Evolutionary conservation across 176 grass and related monocot species (phyloP), one percentile per base, ranked within the genome.

Genomic region (Aegilops sharonensis): DNA sequence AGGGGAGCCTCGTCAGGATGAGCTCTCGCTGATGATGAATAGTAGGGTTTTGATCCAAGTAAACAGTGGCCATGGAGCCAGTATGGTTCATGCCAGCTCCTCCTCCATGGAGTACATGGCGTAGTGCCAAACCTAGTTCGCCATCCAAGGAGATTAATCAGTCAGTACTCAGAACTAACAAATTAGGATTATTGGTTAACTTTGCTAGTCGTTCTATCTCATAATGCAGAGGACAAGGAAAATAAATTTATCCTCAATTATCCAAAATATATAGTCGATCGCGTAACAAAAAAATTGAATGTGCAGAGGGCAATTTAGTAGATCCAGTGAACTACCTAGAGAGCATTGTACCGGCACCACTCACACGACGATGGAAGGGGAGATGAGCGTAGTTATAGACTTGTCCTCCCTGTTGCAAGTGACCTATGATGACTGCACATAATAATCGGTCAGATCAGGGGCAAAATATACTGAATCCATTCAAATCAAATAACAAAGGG

Each of bases 241-340:
- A 52, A 52, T 17, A 17, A 52, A 52, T 52, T 52, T 52, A 52
- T 52, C 14, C 48, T 1, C 14, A 52, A 17, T 5, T 52, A 17
- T 52, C 40, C 40, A 43, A 43, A 43, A 52, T 5, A 52, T 52
- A 52, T 52, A 52, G 48, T 52, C 48, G 5, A 52, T 52, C 5
- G 48, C 48, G 17, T 52, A 17, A 81, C 47, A 35, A 68, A 9
- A 4, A 36, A 30, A 39, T 8, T 45, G 31, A 85, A 76, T 8
- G 48, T 52, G 21, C 29, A 39, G 20, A 34, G 71, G 71, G 80
- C 60, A 57, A 85, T 77, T 91, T 64, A 31, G 18, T 47, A 35
- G 37, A 68, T 62, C 88, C 73, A 47, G 9, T 40, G 45, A 83
- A 83, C 89, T 87, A 90, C 89, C 84, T 90, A 57, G 89, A 64